phyloP scores from a whole-genome alignment of 371 early-diverging fungal species.

The Rhizopus microsporus region DNA sequence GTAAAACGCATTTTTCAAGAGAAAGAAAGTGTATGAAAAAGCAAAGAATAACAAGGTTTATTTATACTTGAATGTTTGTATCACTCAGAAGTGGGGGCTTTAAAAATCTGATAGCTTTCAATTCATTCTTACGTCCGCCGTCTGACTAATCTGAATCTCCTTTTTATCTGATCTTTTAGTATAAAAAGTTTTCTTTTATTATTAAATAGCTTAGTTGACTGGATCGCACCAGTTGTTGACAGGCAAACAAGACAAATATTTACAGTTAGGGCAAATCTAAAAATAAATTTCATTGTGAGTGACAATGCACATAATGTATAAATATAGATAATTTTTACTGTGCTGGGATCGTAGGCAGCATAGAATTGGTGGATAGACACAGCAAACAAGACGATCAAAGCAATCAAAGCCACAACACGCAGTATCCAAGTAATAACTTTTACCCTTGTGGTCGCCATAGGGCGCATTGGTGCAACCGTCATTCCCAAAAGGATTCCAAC shows the following conservation, averaged over 20 bases:
- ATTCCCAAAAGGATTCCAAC: slow-evolving; percentile 55
- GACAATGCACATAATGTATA: not conserved
- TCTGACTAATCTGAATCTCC: not conserved
- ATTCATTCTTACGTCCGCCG: not conserved
- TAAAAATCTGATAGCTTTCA: not conserved
- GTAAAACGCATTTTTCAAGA: slow-evolving; percentile 18
- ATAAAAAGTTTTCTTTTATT: not conserved
- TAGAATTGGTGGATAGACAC: slow-evolving; percentile 52
- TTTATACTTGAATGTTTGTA: not conserved
- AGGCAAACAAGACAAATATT: slow-evolving; percentile 46
- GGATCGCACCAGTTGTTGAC: slow-evolving; percentile 39
- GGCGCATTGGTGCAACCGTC: slow-evolving; percentile 50
- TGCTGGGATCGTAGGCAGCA: slow-evolving; percentile 37
- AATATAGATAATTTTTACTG: slow-evolving; percentile 24
- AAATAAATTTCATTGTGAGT: slow-evolving; percentile 23
- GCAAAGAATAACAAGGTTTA: not conserved
- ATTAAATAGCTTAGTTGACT: not conserved
- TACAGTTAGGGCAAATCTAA: slow-evolving; percentile 50
- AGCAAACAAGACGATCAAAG: slow-evolving; percentile 42
- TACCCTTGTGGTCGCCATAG: slow-evolving; percentile 35
- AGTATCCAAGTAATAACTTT: slow-evolving; percentile 42
- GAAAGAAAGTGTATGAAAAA: not conserved
- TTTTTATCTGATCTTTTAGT: slow-evolving; percentile 2
- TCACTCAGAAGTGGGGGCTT: not conserved
- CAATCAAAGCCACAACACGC: slow-evolving; percentile 38